phyloP scores from a whole-genome alignment of 169 alveolate species.

The Perkinsus marinus region DNA sequence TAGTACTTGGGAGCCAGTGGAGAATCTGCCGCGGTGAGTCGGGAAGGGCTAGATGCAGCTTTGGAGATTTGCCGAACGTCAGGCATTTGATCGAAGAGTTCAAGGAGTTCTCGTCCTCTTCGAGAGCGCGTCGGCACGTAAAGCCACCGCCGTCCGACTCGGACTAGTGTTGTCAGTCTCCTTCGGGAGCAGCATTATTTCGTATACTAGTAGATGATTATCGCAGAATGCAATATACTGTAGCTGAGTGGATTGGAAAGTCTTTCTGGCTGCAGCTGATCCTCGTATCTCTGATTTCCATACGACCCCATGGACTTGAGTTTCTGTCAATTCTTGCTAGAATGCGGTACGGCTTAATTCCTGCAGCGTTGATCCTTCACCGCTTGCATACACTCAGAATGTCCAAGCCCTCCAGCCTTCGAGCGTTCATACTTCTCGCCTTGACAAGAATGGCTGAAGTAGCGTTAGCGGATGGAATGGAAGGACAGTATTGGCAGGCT shows the following conservation, averaged over 20 bases:
- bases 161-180: not conserved
- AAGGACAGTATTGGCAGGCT: not conserved
- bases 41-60: too few relatives aligned
- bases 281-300: not conserved
- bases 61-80: not conserved
- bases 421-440: not conserved
- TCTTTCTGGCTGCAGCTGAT: not conserved
- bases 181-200: not conserved
- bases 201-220: too few relatives aligned
- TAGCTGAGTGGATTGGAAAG: too few relatives aligned
- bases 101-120: not conserved
- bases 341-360: too few relatives aligned
- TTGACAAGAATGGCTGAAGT: not conserved
- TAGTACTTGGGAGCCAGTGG: not conserved
- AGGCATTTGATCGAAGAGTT: not conserved
- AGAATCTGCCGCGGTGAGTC: not conserved
- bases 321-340: not conserved
- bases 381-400: not conserved
- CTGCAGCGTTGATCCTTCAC: not conserved
- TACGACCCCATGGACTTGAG: not conserved
- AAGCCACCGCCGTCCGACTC: not conserved
- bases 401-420: not conserved
- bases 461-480: not conserved
- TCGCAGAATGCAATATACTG: too few relatives aligned
- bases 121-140: not conserved